Evolutionary conservation across 2,329 filamentous ascomycete species (phyloP).

Genomic region (Colletotrichum noveboracense): DNA sequence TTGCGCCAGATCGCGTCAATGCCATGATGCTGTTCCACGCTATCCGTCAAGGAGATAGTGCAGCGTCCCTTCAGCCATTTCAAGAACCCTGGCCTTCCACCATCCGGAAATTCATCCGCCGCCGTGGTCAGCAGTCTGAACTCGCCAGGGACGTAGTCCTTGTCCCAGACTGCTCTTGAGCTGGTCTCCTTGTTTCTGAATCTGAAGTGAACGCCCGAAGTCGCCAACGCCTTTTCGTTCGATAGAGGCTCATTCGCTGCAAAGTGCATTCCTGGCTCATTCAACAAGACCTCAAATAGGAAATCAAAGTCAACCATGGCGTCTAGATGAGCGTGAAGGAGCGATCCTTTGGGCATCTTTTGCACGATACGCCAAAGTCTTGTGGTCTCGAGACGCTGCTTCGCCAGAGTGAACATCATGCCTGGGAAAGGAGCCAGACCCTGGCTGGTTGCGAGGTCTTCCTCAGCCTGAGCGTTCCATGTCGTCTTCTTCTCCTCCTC

Average conservation of each 20-base stretch:
- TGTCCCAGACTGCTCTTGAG: slow-evolving; percentile 59
- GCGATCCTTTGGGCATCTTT: slow-evolving; percentile 80
- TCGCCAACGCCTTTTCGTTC: slow-evolving; percentile 53
- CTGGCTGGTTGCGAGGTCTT: slow-evolving; percentile 62
- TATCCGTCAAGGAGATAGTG: slow-evolving; percentile 72
- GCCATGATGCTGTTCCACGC: slow-evolving; percentile 75
- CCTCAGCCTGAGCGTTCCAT: slow-evolving; percentile 72
- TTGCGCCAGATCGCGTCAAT: slow-evolving; percentile 81
- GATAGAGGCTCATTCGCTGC: slow-evolving; percentile 57
- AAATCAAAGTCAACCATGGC: slow-evolving; percentile 83
- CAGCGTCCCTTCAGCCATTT: slow-evolving; percentile 73
- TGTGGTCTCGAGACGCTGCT: slow-evolving; percentile 76
- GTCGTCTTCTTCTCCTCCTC: slow-evolving; percentile 73
- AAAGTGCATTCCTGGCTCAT: slow-evolving; percentile 73
- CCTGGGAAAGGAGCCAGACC: slow-evolving; percentile 72
- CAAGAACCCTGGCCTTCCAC: slow-evolving; percentile 70
- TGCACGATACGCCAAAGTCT: slow-evolving; percentile 80
- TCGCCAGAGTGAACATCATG: slow-evolving; percentile 84
- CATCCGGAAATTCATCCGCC: slow-evolving; percentile 72
- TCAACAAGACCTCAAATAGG: slow-evolving; percentile 70
- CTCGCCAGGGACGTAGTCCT: slow-evolving; percentile 60
- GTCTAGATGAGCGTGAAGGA: slow-evolving; percentile 81
- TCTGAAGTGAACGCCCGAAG: slow-evolving; percentile 61
- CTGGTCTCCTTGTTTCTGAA: slow-evolving; percentile 48
- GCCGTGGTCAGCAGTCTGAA: slow-evolving; percentile 60